Conservation (phyloP, 176 grass and related monocot genomes). For the Aegilops speltoides region DNA sequence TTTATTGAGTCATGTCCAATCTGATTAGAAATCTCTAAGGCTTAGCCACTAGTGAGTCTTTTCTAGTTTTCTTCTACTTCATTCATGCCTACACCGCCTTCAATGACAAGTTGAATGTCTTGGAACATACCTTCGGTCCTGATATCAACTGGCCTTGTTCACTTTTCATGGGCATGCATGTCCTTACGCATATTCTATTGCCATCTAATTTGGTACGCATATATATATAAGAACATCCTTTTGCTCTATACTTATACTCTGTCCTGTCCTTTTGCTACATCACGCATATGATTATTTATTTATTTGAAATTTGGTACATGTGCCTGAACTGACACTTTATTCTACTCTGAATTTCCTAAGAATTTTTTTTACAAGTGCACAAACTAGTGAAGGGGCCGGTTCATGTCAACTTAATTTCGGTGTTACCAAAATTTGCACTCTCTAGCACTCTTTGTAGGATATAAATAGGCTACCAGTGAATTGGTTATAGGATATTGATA, state of each 20-base stretch:
- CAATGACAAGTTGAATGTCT: background rate
- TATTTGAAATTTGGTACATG: background rate
- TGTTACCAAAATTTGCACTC: background rate
- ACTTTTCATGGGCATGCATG: background rate
- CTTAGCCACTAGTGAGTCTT: background rate
- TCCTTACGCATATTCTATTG: background rate
- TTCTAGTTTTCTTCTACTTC: background rate
- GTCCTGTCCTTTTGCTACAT: background rate
- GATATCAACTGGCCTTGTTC: background rate
- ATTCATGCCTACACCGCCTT: background rate
- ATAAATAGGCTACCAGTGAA: background rate
- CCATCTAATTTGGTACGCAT: background rate
- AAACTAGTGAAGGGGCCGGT: background rate
- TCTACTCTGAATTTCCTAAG: too few species aligned
- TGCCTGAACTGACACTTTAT: background rate
- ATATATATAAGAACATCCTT: background rate
- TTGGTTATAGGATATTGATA: conserved; percentile 7
- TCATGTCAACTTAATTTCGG: background rate
- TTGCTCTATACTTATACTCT: background rate
- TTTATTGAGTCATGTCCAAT: background rate
- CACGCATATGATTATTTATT: background rate
- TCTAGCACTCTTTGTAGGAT: background rate
- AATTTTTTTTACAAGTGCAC: background rate
- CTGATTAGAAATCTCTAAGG: background rate
- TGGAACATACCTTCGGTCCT: background rate